phyloP scores from a whole-genome alignment of 1,139 yeast species.

The Geotrichum phurueaensis region DNA sequence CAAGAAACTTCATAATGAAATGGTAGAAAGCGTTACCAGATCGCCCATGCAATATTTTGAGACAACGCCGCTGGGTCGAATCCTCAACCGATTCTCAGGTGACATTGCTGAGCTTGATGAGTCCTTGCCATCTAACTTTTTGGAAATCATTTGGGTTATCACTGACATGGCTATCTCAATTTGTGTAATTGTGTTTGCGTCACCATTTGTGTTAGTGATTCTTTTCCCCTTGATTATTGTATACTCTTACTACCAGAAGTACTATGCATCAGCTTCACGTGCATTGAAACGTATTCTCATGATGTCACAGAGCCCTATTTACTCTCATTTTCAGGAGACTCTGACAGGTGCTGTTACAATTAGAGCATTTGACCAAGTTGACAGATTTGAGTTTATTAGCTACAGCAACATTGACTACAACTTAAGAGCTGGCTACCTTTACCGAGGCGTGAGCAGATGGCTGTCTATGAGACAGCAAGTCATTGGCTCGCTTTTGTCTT shows the following conservation, averaged over 20 bases:
- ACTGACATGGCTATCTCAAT: conserved; percentile 57
- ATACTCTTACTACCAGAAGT: conserved; percentile 77
- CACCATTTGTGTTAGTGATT: conserved; percentile 51
- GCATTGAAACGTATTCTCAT: conserved; percentile 79
- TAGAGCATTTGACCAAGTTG: conserved; percentile 48
- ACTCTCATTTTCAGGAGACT: conserved; percentile 72
- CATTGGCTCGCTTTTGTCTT: conserved; percentile 59
- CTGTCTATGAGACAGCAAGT: conserved; percentile 60
- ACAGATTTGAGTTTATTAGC: conserved; percentile 50
- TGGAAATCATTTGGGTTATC: conserved; percentile 46
- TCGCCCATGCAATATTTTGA: conserved; percentile 69
- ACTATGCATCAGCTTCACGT: conserved; percentile 70
- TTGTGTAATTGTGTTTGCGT: conserved; percentile 64
- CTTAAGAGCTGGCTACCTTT: conserved; percentile 52
- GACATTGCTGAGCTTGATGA: conserved; percentile 67
- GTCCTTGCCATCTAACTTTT: conserved; percentile 40
- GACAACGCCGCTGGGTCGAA: conserved; percentile 64
- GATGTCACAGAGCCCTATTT: conserved; percentile 68
- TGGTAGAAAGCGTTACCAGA: conserved; percentile 74
- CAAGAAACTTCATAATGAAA: conserved; percentile 61
- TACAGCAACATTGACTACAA: conserved; percentile 59
- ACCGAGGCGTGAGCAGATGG: conserved; percentile 65
- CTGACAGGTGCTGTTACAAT: conserved; percentile 68
- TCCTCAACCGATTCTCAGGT: conserved; percentile 65
- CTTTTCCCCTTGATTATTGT: conserved; percentile 48